Percentiles rank a stretch among this genome's conserved stretches.
These are phyloP conservation scores for Cryptococcus sp. DNA, from an alignment of 1,284 basidiomycete species.

Conservation along the genomic window DNA sequence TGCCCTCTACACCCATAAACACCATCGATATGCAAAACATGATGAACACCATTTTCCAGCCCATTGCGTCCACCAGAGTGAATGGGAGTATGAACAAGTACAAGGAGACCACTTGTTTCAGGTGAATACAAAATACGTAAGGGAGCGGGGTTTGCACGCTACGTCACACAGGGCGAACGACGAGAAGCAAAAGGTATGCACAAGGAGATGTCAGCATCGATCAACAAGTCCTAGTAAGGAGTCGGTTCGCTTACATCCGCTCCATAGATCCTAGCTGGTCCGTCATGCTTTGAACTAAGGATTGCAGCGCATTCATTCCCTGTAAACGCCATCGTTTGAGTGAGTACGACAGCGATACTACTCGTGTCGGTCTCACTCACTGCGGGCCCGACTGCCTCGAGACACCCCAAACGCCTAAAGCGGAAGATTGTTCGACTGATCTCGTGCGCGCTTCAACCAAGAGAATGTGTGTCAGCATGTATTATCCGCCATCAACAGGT, in stretches of 20 bases:
- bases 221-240: background rate
- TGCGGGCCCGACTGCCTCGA: constrained; percentile 84
- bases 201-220: background rate
- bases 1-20: constrained; percentile 84
- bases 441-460: constrained; percentile 67
- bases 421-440: constrained; percentile 67
- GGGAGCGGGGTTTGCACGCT: constrained; percentile 46
- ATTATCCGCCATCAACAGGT: background rate
- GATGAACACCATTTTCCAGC: constrained; percentile 79
- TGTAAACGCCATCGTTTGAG: constrained; percentile 9
- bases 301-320: constrained; percentile 74
- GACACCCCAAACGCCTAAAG: constrained; percentile 72
- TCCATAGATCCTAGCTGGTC: constrained; percentile 83
- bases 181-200: no score
- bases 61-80: constrained; percentile 64
- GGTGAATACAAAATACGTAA: constrained; percentile 66
- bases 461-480: background rate
- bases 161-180: background rate
- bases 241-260: constrained; percentile 58
- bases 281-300: constrained; percentile 68
- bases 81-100: constrained; percentile 85
- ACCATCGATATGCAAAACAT: constrained; percentile 71
- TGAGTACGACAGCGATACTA: background rate
- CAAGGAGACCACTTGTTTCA: constrained; percentile 88
- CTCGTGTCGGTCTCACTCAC: constrained; percentile 50